These are phyloP conservation scores for Podaxis sp. DNA, from an alignment of 768 basidiomycete genomes.

Conservation along the genomic window DNA sequence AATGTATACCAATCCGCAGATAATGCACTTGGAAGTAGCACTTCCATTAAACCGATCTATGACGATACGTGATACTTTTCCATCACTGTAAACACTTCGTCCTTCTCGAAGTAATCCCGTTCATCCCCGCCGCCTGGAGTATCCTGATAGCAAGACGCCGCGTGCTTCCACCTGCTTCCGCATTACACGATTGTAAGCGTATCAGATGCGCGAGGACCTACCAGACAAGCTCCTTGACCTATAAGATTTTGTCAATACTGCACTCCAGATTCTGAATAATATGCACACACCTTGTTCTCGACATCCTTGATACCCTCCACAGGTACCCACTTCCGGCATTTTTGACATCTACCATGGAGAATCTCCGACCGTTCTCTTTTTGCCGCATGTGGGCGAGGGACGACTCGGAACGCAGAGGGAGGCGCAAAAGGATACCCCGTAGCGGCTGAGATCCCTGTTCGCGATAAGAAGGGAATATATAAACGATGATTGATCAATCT, in stretches of 20 bases:
- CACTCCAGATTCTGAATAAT: not conserved
- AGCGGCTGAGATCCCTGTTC: slow-evolving; percentile 66
- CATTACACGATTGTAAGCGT: not conserved
- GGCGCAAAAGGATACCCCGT: slow-evolving; percentile 78
- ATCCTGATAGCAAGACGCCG: slow-evolving; percentile 70
- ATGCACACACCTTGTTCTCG: slow-evolving; percentile 58
- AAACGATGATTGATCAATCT: slow-evolving; percentile 11
- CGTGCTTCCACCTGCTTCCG: slow-evolving; percentile 74
- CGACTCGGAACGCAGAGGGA: slow-evolving; percentile 59
- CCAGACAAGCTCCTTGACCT: slow-evolving; percentile 81
- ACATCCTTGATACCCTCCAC: slow-evolving; percentile 75
- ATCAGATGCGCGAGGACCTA: slow-evolving; percentile 31
- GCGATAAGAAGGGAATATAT: not conserved
- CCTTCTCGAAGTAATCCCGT: slow-evolving; percentile 53
- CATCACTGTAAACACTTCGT: slow-evolving; percentile 37
- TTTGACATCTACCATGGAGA: slow-evolving; percentile 76
- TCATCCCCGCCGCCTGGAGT: slow-evolving; percentile 53
- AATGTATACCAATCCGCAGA: slow-evolving; percentile 15
- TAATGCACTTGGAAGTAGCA: slow-evolving; percentile 1
- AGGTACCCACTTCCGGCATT: slow-evolving; percentile 69
- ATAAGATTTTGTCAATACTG: not conserved
- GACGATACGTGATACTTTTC: slow-evolving; percentile 9
- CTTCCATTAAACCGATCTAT: not conserved
- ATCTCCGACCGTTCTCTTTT: slow-evolving; percentile 62
- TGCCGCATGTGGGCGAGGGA: slow-evolving; percentile 42